Evolutionary conservation across 768 basidiomycete species (phyloP).

Genomic region (Cantharellus anzutake): DNA sequence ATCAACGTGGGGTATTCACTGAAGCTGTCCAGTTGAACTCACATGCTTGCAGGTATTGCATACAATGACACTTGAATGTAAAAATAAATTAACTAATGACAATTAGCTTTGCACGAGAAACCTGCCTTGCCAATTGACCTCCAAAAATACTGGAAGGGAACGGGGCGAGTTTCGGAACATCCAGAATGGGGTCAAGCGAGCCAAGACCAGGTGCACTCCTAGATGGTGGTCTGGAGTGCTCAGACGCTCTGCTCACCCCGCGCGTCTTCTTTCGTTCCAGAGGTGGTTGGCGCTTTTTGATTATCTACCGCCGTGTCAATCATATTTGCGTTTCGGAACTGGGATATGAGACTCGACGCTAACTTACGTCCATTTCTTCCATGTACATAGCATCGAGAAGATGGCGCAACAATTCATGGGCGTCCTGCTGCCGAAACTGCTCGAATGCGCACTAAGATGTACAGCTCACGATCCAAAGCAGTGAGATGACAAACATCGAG

Average conservation of each 20-base stretch:
- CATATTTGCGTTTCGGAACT: too few relatives aligned
- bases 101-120: background rate
- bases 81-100: background rate
- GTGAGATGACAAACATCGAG: conserved; percentile 29
- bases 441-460: background rate
- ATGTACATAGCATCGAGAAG: conserved; percentile 82
- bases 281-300: conserved; percentile 50
- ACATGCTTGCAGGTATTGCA: conserved; percentile 90
- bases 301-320: conserved; percentile 31
- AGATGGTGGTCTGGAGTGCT: background rate
- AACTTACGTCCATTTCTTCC: conserved; percentile 76
- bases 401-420: conserved; percentile 82
- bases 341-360: too few relatives aligned
- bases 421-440: conserved; percentile 79
- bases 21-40: conserved; percentile 8
- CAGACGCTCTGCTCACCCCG: background rate
- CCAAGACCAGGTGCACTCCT: background rate
- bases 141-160: conserved; percentile 85
- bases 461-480: background rate
- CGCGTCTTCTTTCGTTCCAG: background rate
- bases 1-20: background rate
- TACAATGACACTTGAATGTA: conserved; percentile 44
- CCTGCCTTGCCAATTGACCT: conserved; percentile 37
- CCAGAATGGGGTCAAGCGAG: background rate
- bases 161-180: conserved; percentile 25